Base-by-base conservation (phyloP, 768 basidiomycete species). In the Hygrophorus pudorinus region DNA sequence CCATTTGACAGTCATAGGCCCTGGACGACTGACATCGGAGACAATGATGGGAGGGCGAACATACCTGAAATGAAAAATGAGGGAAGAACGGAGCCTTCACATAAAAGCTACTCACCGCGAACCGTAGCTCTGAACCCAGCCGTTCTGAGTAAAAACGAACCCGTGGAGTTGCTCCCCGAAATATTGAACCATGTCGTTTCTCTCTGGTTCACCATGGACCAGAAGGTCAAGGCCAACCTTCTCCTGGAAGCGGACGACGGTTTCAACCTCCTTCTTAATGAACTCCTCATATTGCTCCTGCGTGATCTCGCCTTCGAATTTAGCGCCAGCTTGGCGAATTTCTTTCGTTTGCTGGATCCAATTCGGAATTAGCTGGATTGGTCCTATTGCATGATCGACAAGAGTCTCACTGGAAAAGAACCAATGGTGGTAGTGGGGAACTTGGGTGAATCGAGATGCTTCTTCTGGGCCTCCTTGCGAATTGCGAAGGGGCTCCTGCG, bases 151-250 rank as follows among this genome's bases (percentile, higher is more conserved):
- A 72, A 99, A 99, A 65, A 87, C 88, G 61, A 99, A 97, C 53
- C 96, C 96, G 41, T 77, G 70, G 51, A 99, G 74, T 61, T 81
- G 86, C 67, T 99, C 96, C 53, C 96, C 96, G 55, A 98, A 99
- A 80, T 99, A 99, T 71, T 98, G 93, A 51, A 96, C 93, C 94
- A 98, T 98, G 76, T 97, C 94, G 64, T 97, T 97, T 58, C 94
- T 81, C 73, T 99, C 94, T 43, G 94, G 87, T 67, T 99, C 96
- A 59, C 96, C 96, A 65, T 99, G 96, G 49, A 99, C 96, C 56
- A 98, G 77, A 46, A 99, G 77, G 67, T 99, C 96, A 54, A 99
- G 81, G 53, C 88, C 94, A 53, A 92, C 77, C 65, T 78, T 81
- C 75, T 98, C 94, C 67, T 99, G 96, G 89, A 98, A 94, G 52